phyloP scores from a whole-genome alignment of 371 early-diverging fungal species.

The Rhizomucor pusillus region DNA sequence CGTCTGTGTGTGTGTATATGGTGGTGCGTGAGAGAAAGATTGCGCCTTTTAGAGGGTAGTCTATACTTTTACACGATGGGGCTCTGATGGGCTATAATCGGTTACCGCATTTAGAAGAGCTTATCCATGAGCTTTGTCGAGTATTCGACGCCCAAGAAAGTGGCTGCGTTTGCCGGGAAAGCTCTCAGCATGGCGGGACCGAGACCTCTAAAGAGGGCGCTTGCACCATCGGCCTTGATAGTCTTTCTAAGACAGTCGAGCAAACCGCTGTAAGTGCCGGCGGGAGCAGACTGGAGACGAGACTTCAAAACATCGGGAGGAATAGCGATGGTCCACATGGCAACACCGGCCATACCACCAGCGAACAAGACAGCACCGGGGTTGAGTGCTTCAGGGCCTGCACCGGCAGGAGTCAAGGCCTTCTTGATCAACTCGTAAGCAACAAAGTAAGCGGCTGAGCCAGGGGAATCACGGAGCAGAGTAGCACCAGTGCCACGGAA shows the following conservation, averaged over 20 bases:
- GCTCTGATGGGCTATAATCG: too few species aligned
- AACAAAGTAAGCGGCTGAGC: conserved; percentile 97
- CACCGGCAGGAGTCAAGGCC: conserved; percentile 69
- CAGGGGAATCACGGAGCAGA: conserved; percentile 90
- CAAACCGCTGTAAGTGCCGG: conserved; percentile 88
- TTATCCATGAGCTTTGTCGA: conserved; percentile 45
- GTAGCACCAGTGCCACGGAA: conserved; percentile 96
- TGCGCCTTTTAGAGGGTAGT: too few species aligned
- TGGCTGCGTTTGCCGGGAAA: conserved; percentile 92
- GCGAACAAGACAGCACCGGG: conserved; percentile 87
- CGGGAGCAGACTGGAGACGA: conserved; percentile 92
- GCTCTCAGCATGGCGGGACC: conserved; percentile 95
- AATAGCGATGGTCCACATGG: conserved; percentile 84
- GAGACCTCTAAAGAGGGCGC: conserved; percentile 94
- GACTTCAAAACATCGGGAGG: conserved; percentile 98
- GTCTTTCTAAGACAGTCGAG: conserved; percentile 79
- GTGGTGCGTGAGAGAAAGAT: too few species aligned
- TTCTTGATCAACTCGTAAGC: conserved; percentile 91
- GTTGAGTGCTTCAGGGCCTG: conserved; percentile 69
- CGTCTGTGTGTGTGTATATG: too few species aligned
- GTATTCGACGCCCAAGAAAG: conserved; percentile 53
- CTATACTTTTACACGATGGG: too few species aligned
- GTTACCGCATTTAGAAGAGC: conserved; percentile 26
- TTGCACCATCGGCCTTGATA: conserved; percentile 84
- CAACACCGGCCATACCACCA: conserved; percentile 92